phyloP scores from a whole-genome alignment of 768 basidiomycete genomes.

The Psilocybe cyanescens region DNA sequence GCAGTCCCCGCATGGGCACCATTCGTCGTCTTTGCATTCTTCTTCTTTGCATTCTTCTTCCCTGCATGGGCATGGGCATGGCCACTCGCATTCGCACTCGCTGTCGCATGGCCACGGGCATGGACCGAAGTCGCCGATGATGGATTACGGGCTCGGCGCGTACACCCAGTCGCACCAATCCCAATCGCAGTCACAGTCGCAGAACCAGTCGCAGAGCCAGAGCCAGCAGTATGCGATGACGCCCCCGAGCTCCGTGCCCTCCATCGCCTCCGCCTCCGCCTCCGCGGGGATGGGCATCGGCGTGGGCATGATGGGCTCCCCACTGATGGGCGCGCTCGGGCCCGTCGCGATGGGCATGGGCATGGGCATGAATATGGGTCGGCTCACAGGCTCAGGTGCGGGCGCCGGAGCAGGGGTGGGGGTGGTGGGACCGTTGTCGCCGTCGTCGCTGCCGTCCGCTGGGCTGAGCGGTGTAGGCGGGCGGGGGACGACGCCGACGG shows the following conservation, averaged over 20 bases:
- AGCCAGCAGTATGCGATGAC: slow-evolving; percentile 11
- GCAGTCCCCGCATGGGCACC: not conserved
- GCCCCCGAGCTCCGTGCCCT: slow-evolving; percentile 4
- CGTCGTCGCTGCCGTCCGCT: slow-evolving; percentile 2
- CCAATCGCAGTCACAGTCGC: not conserved
- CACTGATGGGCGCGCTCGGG: slow-evolving; percentile 10
- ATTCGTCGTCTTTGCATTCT: too few relatives aligned
- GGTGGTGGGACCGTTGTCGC: not conserved
- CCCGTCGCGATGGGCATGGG: slow-evolving; percentile 13
- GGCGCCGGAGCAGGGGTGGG: not conserved
- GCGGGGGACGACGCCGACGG: too few relatives aligned
- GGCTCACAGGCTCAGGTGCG: not conserved
- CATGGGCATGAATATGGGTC: slow-evolving; percentile 6
- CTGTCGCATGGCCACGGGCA: not conserved
- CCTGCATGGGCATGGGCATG: slow-evolving; percentile 2
- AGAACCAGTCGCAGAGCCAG: not conserved
- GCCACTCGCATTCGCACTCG: slow-evolving; percentile 1
- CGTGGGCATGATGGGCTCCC: slow-evolving; percentile 8
- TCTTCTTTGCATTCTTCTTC: too few relatives aligned
- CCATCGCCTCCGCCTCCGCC: not conserved
- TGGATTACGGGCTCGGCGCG: slow-evolving; percentile 8
- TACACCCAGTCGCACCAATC: not conserved
- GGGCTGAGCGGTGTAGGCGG: not conserved
- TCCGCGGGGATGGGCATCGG: slow-evolving; percentile 12
- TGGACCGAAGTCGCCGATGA: slow-evolving; percentile 4